phyloP scores from a whole-genome alignment of 768 basidiomycete species.

The Serpula lacrymans region DNA sequence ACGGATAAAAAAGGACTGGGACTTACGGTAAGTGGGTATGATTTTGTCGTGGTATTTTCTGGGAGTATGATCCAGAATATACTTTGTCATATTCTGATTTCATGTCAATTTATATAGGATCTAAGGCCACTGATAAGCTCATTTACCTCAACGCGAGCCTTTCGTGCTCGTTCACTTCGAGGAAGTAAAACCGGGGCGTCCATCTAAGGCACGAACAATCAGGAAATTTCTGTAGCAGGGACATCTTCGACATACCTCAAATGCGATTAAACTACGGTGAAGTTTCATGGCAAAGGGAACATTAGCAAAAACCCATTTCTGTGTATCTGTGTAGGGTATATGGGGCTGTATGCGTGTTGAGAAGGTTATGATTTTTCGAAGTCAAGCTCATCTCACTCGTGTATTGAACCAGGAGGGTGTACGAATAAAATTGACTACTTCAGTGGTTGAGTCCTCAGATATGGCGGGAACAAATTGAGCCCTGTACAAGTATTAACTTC shows the following conservation, averaged over 20 bases:
- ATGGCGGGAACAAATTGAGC: constrained; percentile 61
- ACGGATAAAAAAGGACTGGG: neutral
- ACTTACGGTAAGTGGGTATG: constrained; percentile 51
- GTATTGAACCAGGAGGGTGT: constrained; percentile 61
- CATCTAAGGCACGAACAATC: constrained; percentile 9
- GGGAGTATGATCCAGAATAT: constrained; percentile 48
- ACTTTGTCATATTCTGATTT: constrained; percentile 39
- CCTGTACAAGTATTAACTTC: constrained; percentile 27
- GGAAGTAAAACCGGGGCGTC: constrained; percentile 14
- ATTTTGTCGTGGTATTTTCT: constrained; percentile 43
- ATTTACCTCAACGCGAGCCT: constrained; percentile 12
- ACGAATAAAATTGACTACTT: constrained; percentile 55
- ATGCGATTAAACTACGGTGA: constrained; percentile 51
- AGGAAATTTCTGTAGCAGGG: neutral
- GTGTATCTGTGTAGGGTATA: constrained; percentile 35
- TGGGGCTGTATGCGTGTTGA: constrained; percentile 33
- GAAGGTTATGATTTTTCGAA: neutral
- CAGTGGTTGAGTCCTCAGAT: constrained; percentile 45
- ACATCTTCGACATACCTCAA: constrained; percentile 31
- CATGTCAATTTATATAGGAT: too few species aligned
- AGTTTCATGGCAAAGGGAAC: constrained; percentile 48
- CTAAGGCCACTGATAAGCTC: neutral
- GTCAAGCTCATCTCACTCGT: constrained; percentile 37
- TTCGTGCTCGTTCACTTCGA: constrained; percentile 8
- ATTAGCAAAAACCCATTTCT: constrained; percentile 53